These are phyloP conservation scores for Carex scoparia DNA, from an alignment of 176 grass and related monocot species.

Conservation along the genomic window DNA sequence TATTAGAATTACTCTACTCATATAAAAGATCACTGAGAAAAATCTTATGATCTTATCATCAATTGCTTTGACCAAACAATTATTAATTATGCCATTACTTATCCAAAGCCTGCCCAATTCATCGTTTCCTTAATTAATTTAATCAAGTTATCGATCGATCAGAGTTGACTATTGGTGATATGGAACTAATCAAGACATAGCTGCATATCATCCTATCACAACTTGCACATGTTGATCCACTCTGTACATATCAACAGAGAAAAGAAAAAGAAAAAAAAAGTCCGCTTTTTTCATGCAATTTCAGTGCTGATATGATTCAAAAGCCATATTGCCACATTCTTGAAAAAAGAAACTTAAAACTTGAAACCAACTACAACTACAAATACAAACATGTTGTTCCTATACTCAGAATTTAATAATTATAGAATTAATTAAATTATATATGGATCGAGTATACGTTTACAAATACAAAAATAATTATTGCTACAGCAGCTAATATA, in stretches of 20 bases:
- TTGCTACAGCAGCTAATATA: not conserved
- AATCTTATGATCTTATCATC: not conserved
- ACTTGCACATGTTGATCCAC: not conserved
- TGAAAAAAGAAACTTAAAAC: no score
- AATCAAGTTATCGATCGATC: not conserved
- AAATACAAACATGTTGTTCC: no score
- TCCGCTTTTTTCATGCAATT: not conserved
- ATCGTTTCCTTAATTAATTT: not conserved
- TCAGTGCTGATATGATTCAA: not conserved
- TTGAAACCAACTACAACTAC: no score
- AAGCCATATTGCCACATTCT: not conserved
- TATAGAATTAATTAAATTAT: no score
- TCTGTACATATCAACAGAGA: not conserved
- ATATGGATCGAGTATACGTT: not conserved
- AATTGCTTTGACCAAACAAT: conserved; percentile 1
- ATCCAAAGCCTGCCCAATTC: not conserved
- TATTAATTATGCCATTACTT: not conserved
- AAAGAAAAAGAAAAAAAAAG: not conserved
- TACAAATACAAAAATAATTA: not conserved
- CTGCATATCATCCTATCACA: not conserved
- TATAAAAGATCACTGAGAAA: not conserved
- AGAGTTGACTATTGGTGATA: not conserved
- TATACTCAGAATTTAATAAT: no score
- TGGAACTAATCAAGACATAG: not conserved
- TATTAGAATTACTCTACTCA: not conserved